These are phyloP conservation scores for Leptosphaerulina australis DNA, from an alignment of 2,329 filamentous ascomycete species.

Conservation along the genomic window DNA sequence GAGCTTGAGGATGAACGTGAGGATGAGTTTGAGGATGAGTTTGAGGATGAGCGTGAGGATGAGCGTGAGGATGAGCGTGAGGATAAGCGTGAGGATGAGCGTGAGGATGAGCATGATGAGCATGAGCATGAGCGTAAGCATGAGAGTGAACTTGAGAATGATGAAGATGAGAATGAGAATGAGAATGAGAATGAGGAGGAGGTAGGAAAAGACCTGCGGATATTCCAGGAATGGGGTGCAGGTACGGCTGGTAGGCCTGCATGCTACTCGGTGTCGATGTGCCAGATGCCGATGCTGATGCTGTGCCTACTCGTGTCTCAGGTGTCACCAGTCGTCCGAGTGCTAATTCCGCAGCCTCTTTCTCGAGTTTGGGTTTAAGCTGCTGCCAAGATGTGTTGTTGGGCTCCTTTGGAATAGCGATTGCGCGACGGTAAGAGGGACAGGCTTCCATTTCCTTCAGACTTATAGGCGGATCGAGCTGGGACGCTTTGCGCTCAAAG, in stretches of 20 bases:
- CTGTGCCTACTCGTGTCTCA: constrained; percentile 15
- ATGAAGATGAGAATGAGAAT: neutral
- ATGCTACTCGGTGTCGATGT: constrained; percentile 29
- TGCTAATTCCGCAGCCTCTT: constrained; percentile 36
- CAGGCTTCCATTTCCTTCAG: constrained; percentile 46
- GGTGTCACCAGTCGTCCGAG: constrained; percentile 18
- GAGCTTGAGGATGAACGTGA: neutral
- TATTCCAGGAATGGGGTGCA: constrained; percentile 18
- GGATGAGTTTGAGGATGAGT: constrained; percentile 1
- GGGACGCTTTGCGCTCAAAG: constrained; percentile 47
- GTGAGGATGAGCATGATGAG: constrained; percentile 1
- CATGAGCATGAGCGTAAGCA: neutral
- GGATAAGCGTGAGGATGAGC: constrained; percentile 8
- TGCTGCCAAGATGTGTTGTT: constrained; percentile 46
- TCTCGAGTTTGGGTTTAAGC: constrained; percentile 46
- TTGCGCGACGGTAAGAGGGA: constrained; percentile 47
- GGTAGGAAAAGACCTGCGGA: constrained; percentile 4
- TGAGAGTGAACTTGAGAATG: neutral
- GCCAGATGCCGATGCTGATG: constrained; percentile 27
- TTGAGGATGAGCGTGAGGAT: neutral
- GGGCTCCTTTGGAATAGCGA: constrained; percentile 49
- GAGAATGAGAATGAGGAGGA: neutral
- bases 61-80: neutral
- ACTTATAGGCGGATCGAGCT: constrained; percentile 47
- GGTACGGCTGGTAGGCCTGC: constrained; percentile 18